phyloP scores from a whole-genome alignment of 257 asterid genomes.

The Orobanche coerulescens region DNA sequence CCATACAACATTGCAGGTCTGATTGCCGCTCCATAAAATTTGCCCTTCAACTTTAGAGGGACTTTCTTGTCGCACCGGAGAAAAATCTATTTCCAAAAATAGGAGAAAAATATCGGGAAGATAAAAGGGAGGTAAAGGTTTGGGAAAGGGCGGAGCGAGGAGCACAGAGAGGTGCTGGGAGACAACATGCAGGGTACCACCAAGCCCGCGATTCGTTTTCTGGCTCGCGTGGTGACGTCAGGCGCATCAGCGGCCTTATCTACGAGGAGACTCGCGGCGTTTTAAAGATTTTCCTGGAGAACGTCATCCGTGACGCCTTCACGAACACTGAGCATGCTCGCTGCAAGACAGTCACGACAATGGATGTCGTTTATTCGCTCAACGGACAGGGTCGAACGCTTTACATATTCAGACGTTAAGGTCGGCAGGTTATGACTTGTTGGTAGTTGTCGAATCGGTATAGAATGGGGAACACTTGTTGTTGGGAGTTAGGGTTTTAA shows the following conservation, averaged over 20 bases:
- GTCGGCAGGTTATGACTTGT: neutral
- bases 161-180: constrained; percentile 34
- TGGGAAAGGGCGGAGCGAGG: constrained; percentile 42
- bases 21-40: too few species aligned
- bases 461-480: too few species aligned
- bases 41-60: too few species aligned
- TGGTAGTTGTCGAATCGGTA: constrained; percentile 13
- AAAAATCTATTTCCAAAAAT: neutral
- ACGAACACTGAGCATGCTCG: constrained; percentile 35
- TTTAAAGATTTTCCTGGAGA: constrained; percentile 30
- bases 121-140: constrained; percentile 41
- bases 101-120: constrained; percentile 30
- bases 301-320: constrained; percentile 35
- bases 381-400: constrained; percentile 39
- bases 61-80: too few species aligned
- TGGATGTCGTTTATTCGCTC: constrained; percentile 36
- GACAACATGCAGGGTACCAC: constrained; percentile 43
- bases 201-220: constrained; percentile 35
- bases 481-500: neutral
- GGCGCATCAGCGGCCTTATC: constrained; percentile 37
- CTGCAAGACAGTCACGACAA: constrained; percentile 37
- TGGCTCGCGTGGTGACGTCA: constrained; percentile 37
- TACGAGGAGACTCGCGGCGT: constrained; percentile 39
- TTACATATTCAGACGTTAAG: constrained; percentile 32
- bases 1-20: too few species aligned